Base-by-base conservation (phyloP, 768 basidiomycete genomes). In the Suillus placidus region DNA sequence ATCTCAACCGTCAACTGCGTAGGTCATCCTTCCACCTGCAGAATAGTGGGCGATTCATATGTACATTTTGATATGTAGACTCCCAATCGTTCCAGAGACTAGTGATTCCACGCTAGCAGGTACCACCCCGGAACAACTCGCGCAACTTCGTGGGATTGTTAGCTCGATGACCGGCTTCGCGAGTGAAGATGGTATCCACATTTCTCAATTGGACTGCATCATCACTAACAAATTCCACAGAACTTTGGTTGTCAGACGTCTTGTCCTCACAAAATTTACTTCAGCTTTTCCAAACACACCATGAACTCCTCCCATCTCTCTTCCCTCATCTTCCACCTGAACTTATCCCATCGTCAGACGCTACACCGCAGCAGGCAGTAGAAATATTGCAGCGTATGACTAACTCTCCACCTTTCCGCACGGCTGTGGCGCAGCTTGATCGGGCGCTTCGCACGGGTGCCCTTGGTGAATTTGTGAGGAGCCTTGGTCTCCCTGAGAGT, bases 301-400 rank as follows among this genome's bases (percentile, higher is more conserved):
- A 92, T 0, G 84, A 86, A 54, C 81, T 96, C 49, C 82, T 92
- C 60, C 78, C 84, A 4, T 76, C 90, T 2, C 81, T 96, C 66
- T 91, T 91, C 74, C 92, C 94, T 3, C 88, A 94, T 70, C 85
- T 97, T 30, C 94, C 95, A 1, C 82, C 91, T 8, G 91, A 92
- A 76, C 82, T 94, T 10, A 88, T 90, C 0, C 77, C 84, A 18
- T 87, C 87, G 10, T 90, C 91, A 4, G 88, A 88, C 1, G 79
- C 85, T 54, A 74, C 75, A 6, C 67, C 71, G 0, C 67, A 76
- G 1, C 71, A 76, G 57, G 70, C 64, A 1, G 66, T 66, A 3
- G 89, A 94, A 61, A 87, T 81, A 4, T 80, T 97, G 8, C 83
- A 90, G 63, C 87, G 87, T 40, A 88, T 95, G 69, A 87, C 96